phyloP scores from a whole-genome alignment of 768 basidiomycete species.

The Chalciporus chontae region DNA sequence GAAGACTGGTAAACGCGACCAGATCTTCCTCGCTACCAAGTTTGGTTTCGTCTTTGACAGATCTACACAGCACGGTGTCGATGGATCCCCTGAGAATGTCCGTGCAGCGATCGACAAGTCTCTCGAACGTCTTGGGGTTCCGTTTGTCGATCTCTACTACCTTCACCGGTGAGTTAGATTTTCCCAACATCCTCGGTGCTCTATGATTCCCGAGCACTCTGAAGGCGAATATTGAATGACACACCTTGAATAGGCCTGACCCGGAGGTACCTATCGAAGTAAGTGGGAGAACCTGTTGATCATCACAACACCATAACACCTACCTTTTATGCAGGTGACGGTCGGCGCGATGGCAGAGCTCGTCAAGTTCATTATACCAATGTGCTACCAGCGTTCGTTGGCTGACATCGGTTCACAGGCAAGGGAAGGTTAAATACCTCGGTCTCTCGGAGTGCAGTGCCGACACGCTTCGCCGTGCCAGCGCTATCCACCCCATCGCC shows the following conservation, averaged over 20 bases:
- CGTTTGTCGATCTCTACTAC: constrained; percentile 45
- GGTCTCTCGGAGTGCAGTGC: constrained; percentile 53
- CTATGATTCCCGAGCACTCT: not conserved
- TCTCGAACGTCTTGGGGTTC: constrained; percentile 39
- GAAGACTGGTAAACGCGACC: constrained; percentile 39
- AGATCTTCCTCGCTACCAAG: constrained; percentile 65
- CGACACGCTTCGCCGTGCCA: constrained; percentile 46
- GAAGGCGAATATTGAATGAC: not conserved
- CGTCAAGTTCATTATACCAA: constrained; percentile 38
- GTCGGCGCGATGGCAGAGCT: constrained; percentile 50
- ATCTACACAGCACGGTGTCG: constrained; percentile 17
- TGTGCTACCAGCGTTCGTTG: not conserved
- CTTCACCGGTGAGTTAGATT: constrained; percentile 34
- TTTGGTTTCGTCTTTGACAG: constrained; percentile 37
- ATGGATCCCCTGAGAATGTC: constrained; percentile 42
- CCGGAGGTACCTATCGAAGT: constrained; percentile 46
- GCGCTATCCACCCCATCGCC: constrained; percentile 47
- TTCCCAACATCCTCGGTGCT: no score
- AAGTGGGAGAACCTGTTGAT: not conserved
- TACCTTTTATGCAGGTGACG: constrained; percentile 27
- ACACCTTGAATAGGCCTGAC: constrained; percentile 33
- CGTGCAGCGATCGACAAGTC: constrained; percentile 36
- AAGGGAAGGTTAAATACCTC: constrained; percentile 43
- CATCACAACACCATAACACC: not conserved
- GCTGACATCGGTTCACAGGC: constrained; percentile 20